Evolutionary conservation across 495 filamentous ascomycete species (phyloP).

Genomic region (Penicillium fimorum): DNA sequence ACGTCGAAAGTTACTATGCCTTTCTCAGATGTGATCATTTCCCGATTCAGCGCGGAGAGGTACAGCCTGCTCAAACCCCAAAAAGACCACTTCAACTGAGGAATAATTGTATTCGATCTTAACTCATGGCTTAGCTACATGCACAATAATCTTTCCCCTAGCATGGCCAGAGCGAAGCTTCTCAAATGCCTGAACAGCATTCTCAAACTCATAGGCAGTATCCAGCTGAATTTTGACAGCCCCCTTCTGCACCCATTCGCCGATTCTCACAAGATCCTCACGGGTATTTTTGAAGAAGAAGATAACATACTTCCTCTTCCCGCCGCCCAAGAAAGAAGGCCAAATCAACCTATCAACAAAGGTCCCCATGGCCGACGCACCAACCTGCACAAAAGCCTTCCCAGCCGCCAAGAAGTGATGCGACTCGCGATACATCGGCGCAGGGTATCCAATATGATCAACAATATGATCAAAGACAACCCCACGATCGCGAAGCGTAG

Average conservation of each 20-base stretch:
- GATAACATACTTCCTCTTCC: constrained; percentile 52
- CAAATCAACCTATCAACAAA: constrained; percentile 33
- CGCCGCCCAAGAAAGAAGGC: constrained; percentile 62
- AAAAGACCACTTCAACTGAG: background rate
- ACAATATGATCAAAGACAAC: constrained; percentile 53
- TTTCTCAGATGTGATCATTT: background rate
- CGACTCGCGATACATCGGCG: constrained; percentile 52
- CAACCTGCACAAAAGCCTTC: constrained; percentile 57
- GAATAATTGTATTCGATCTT: background rate
- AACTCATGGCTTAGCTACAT: constrained; percentile 34
- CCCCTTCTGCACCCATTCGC: constrained; percentile 57
- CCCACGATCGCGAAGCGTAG: constrained; percentile 48
- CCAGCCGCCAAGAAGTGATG: constrained; percentile 53
- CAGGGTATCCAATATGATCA: constrained; percentile 57
- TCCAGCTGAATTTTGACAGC: constrained; percentile 62
- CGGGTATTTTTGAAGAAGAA: constrained; percentile 38
- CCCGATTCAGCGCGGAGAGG: background rate
- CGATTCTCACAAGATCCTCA: constrained; percentile 55
- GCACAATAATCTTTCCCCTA: constrained; percentile 67
- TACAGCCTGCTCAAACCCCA: background rate
- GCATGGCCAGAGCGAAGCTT: constrained; percentile 57
- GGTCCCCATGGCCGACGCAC: constrained; percentile 29
- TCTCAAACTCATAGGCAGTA: constrained; percentile 56
- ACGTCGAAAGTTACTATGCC: constrained; percentile 2
- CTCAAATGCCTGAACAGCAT: constrained; percentile 60